Evolutionary conservation across 2,329 filamentous ascomycete genomes (phyloP).

Genomic region (Aureobasidium namibiae): DNA sequence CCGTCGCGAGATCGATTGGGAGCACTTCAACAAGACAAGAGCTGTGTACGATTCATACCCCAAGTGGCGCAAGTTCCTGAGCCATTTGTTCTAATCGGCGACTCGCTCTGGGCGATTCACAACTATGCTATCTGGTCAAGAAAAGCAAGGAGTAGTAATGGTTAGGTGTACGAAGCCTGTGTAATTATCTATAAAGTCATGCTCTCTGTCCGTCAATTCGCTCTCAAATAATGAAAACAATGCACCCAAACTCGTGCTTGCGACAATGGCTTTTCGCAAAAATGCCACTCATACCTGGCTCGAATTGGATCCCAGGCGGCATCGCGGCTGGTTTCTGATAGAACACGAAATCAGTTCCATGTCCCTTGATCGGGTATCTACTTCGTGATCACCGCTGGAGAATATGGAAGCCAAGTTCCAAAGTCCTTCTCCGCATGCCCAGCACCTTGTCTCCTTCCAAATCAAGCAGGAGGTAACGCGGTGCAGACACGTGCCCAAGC

Average conservation of each 20-base stretch:
- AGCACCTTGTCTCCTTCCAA: background rate
- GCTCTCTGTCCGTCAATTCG: too few relatives aligned
- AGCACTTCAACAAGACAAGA: conserved; percentile 49
- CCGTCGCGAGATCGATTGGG: conserved; percentile 57
- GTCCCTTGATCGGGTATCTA: too few relatives aligned
- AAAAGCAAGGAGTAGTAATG: background rate
- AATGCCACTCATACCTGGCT: too few relatives aligned
- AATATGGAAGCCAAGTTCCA: background rate
- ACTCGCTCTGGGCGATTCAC: too few relatives aligned
- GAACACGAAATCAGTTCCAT: too few relatives aligned
- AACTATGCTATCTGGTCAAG: background rate
- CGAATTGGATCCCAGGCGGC: too few relatives aligned
- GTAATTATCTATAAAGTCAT: too few relatives aligned
- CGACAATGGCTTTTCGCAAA: too few relatives aligned
- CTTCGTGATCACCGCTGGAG: background rate
- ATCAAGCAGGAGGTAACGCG: background rate
- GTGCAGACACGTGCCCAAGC: background rate
- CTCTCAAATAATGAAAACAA: too few relatives aligned
- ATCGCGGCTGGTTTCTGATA: too few relatives aligned
- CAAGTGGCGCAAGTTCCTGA: conserved; percentile 35
- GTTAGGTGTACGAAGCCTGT: too few relatives aligned
- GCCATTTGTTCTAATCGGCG: conserved; percentile 18
- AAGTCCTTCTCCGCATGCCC: background rate
- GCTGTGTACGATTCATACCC: conserved; percentile 45
- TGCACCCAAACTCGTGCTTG: too few relatives aligned